phyloP scores from a whole-genome alignment of 331 rosid genomes.

The Cydonia oblonga region DNA sequence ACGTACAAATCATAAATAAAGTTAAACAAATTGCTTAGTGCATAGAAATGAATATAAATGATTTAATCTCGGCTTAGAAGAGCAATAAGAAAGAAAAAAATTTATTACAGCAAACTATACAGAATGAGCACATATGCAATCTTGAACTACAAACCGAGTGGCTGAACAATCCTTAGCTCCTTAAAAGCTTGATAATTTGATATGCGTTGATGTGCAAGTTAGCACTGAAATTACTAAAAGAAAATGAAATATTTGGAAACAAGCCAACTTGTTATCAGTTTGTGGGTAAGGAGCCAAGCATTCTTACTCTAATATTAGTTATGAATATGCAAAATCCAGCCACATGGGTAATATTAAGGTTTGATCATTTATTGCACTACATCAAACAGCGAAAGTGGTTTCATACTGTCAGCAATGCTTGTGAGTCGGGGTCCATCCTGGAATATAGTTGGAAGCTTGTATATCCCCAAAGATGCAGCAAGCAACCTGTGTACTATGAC shows the following conservation, averaged over 20 bases:
- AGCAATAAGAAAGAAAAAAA: not conserved
- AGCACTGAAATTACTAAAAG: no score
- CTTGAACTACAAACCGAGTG: no score
- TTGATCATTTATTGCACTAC: not conserved
- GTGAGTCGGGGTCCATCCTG: conserved; percentile 71
- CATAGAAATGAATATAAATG: not conserved
- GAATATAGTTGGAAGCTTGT: conserved; percentile 62
- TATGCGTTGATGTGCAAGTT: no score
- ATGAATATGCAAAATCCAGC: not conserved
- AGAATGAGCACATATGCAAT: no score
- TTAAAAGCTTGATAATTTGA: no score
- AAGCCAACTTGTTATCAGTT: not conserved
- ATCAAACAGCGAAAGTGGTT: conserved; percentile 3
- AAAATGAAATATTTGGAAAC: no score
- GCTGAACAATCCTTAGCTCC: no score
- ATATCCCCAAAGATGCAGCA: conserved; percentile 81
- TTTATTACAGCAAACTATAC: not conserved
- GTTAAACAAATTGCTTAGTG: not conserved
- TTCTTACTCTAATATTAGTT: not conserved
- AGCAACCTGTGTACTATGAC: conserved; percentile 93
- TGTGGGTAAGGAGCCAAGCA: not conserved
- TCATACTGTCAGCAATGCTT: conserved; percentile 78
- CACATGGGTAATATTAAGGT: not conserved
- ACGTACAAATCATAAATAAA: not conserved
- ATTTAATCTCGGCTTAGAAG: not conserved